A percentile compares a stretch with the other conserved stretches of the same genome.
Evolutionary conservation across 2,329 filamentous ascomycete species (phyloP).

Genomic region (Colletotrichum liaoningense): DNA sequence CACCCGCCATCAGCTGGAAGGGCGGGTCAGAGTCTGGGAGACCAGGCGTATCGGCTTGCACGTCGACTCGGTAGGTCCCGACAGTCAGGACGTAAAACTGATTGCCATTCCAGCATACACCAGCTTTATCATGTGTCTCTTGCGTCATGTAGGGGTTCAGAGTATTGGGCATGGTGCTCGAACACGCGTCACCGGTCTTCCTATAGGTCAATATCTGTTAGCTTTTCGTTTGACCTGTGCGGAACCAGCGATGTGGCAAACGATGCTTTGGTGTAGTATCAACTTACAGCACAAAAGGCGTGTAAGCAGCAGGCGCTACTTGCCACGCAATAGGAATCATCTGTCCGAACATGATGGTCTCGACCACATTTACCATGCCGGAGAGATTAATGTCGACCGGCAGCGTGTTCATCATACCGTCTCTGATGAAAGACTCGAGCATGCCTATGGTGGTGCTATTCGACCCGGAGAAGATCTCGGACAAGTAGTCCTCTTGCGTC

Average conservation of each 20-base stretch:
- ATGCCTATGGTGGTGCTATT: not conserved
- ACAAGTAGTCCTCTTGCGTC: not conserved
- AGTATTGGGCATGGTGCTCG: conserved; percentile 4
- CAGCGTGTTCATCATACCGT: conserved; percentile 22
- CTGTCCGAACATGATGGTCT: conserved; percentile 12
- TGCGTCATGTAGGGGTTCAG: conserved; percentile 15
- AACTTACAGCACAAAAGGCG: conserved; percentile 17
- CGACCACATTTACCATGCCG: not conserved
- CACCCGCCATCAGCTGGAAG: not conserved
- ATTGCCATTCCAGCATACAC: conserved; percentile 20
- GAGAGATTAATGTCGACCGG: conserved; percentile 14
- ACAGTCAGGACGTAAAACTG: conserved; percentile 19
- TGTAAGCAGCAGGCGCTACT: not conserved
- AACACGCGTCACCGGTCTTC: conserved; percentile 13
- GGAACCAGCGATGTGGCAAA: not conserved
- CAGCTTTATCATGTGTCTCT: conserved; percentile 3
- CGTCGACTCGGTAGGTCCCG: not conserved
- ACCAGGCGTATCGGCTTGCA: not conserved
- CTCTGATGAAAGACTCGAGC: not conserved
- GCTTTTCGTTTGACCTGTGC: not conserved
- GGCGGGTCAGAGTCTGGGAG: conserved; percentile 5
- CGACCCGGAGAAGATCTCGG: conserved; percentile 2
- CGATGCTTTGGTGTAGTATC: too few species aligned
- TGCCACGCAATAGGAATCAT: conserved; percentile 25
- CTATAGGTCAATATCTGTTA: not conserved